Percentiles rank a stretch among this genome's conserved stretches.
Evolutionary conservation across 78 protist species (phyloP).

Genomic region (Polysphondylium violaceum): DNA sequence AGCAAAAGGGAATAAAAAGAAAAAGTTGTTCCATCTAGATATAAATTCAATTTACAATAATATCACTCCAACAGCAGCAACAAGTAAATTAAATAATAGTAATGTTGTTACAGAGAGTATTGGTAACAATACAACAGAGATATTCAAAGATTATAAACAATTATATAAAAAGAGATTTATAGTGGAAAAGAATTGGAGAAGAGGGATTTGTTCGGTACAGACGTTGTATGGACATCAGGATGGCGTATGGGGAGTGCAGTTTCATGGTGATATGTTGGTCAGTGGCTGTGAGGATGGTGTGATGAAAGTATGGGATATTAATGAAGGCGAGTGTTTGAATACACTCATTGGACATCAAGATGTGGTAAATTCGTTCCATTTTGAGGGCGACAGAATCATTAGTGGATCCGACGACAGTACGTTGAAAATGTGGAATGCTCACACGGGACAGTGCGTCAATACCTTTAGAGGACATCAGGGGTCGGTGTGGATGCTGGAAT

Average conservation of each 20-base stretch:
- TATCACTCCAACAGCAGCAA: neutral
- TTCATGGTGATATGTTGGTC: constrained; percentile 69
- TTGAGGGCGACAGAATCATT: constrained; percentile 47
- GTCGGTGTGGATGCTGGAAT: constrained; percentile 73
- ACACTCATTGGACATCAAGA: constrained; percentile 58
- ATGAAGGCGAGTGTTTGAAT: constrained; percentile 60
- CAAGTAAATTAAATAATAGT: neutral
- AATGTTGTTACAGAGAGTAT: neutral
- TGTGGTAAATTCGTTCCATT: constrained; percentile 70
- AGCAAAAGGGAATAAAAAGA: constrained; percentile 4
- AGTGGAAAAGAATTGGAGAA: constrained; percentile 54
- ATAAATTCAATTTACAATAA: constrained; percentile 14
- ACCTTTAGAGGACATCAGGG: constrained; percentile 59
- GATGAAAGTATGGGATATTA: constrained; percentile 69
- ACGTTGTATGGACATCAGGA: constrained; percentile 74
- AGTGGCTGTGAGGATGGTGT: constrained; percentile 54
- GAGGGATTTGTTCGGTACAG: constrained; percentile 73
- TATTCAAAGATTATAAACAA: constrained; percentile 24
- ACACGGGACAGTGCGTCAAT: constrained; percentile 33
- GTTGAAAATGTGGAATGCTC: constrained; percentile 48
- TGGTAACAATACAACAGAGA: neutral
- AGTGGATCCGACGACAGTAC: constrained; percentile 71
- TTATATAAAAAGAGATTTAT: constrained; percentile 33
- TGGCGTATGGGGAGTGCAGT: constrained; percentile 79
- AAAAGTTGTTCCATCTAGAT: neutral